Evolutionary conservation across 2,329 filamentous ascomycete genomes (phyloP), one percentile per base, ranked within the genome.

Genomic region (Aureobasidium sp.): DNA sequence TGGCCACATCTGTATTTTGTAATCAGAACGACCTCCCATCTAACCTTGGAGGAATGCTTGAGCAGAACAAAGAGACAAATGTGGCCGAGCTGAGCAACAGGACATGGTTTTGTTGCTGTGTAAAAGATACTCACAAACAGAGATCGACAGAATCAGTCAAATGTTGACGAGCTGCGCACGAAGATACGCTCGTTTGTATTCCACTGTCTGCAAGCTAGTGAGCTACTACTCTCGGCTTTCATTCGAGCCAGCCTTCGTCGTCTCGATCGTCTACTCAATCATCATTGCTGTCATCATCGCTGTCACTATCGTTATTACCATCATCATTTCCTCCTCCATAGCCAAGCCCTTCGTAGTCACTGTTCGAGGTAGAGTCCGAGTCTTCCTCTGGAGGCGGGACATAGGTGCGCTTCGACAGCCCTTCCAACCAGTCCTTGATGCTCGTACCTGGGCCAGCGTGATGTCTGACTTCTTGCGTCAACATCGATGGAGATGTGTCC

Each of bases 361-460:
- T 45, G 21, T 42, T 13, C 3, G 9, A 13, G 21, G 13, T 19
- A 25, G 9, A 27, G n/a, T 47, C 40, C 11, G 21, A 19, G 15
- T 47, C 15, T 2, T 35, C 27, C 6, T 57, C 40, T 10, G 10
- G 11, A 19, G n/a, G 29, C 15, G 25, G 35, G 23, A 60, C 13
- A 29, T 38, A 15, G 3, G 51, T 50, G 11, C 45, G 40, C 10
- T 17, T 50, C 9, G 60, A 47, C 11, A 49, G 5, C 31, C 13
- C 31, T 23, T 49, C 21, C 6, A 61, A n/a, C 60, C 60, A 61
- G 3, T 50, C 51, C 21, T 17, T 40, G 23, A 61, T 45, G 13
- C 10, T 57, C 9, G 60, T 57, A 15, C 60, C 60, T 42, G 50
- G 50, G 15, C 60, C 45, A 11, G 50, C 50, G n/a, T 43, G 35